Percentiles rank a stretch among this genome's conserved stretches.
phyloP scores from a whole-genome alignment of 768 basidiomycete genomes.

The Gelatoporia subvermispora region DNA sequence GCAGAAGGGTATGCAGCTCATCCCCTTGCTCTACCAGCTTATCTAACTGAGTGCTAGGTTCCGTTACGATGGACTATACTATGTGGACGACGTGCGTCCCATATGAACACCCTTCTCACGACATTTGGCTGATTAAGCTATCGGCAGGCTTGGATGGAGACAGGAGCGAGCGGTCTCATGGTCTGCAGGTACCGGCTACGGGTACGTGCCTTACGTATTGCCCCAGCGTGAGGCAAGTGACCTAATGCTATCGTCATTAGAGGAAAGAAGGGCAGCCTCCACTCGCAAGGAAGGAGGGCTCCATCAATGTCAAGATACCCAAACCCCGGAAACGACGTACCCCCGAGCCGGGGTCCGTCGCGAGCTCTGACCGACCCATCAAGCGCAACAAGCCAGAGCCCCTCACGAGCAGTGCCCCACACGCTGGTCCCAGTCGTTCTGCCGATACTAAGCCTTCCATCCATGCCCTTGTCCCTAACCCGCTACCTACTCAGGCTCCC shows the following conservation, averaged over 20 bases:
- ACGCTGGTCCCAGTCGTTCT: too few species aligned
- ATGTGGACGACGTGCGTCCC: conserved; percentile 8
- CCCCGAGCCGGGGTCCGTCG: too few species aligned
- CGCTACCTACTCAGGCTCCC: too few species aligned
- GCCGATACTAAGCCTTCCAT: too few species aligned
- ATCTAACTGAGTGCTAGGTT: not conserved
- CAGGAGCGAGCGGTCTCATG: conserved; percentile 9
- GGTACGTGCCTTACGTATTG: conserved; percentile 9
- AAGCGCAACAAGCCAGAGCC: too few species aligned
- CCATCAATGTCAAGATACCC: not conserved
- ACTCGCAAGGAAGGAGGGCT: not conserved
- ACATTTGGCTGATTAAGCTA: not conserved
- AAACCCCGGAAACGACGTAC: not conserved
- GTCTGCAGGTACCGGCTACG: conserved; percentile 14
- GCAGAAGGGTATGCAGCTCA: conserved; percentile 5
- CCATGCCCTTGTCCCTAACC: too few species aligned
- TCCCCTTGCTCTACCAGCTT: not conserved
- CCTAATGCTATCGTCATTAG: not conserved
- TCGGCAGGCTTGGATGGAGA: conserved; percentile 15
- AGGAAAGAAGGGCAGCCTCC: conserved; percentile 1
- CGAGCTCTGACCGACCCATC: too few species aligned
- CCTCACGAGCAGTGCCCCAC: too few species aligned
- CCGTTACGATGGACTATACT: conserved; percentile 18
- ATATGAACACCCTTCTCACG: too few species aligned
- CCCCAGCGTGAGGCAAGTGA: not conserved